phyloP scores from a whole-genome alignment of 2,329 filamentous ascomycete genomes.

The Talaromyces islandicus region DNA sequence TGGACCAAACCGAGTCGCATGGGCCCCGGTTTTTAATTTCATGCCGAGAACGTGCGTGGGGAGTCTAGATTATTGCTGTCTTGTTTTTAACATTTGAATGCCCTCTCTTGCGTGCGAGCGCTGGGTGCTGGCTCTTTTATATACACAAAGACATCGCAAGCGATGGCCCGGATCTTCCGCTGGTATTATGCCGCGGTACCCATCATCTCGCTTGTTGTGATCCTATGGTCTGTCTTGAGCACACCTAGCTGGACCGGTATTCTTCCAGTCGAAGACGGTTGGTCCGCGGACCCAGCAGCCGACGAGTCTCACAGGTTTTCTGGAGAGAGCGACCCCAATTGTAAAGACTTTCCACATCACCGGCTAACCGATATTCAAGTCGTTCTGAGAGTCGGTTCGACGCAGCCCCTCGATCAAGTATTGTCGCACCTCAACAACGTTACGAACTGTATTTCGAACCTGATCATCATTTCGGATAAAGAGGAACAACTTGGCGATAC shows the following conservation, averaged over 20 bases:
- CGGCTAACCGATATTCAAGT: constrained; percentile 48
- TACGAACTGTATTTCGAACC: constrained; percentile 51
- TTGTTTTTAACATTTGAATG: neutral
- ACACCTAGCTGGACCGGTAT: constrained; percentile 3
- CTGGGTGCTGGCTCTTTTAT: neutral
- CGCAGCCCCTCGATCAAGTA: constrained; percentile 50
- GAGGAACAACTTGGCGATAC: constrained; percentile 46
- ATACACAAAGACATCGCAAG: neutral
- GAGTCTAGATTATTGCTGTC: neutral
- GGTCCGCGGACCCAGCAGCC: neutral
- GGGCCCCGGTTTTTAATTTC: neutral
- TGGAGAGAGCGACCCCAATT: neutral
- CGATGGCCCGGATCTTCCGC: neutral
- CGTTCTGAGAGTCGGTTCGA: constrained; percentile 53
- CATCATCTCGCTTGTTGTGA: neutral
- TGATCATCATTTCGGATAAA: constrained; percentile 55
- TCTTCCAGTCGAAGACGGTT: neutral
- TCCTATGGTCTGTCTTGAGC: constrained; percentile 4
- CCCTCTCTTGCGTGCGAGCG: neutral
- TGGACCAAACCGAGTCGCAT: neutral
- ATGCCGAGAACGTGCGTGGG: neutral
- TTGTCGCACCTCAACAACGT: constrained; percentile 50
- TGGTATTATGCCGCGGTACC: constrained; percentile 1
- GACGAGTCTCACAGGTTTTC: neutral
- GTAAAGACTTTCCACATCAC: constrained; percentile 24